phyloP scores from a whole-genome alignment of 768 basidiomycete genomes.

The Psilocybe cyanescens region DNA sequence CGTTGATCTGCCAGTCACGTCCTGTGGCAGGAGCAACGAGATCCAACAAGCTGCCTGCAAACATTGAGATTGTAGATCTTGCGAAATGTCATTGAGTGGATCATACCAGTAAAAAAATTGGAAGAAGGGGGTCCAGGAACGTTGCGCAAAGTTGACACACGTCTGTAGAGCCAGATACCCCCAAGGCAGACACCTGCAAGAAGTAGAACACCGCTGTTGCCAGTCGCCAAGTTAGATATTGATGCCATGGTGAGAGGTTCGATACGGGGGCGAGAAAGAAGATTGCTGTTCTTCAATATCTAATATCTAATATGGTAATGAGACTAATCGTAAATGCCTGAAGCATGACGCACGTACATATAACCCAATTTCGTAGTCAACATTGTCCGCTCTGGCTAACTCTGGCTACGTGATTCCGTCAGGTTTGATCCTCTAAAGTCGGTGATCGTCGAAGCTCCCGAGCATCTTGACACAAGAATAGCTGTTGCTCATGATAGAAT shows the following conservation, averaged over 20 bases:
- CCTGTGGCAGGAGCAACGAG: slow-evolving; percentile 10
- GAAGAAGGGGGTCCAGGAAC: neutral
- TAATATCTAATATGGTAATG: no score
- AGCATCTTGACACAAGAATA: neutral
- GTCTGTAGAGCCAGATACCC: slow-evolving; percentile 3
- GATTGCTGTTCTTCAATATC: neutral
- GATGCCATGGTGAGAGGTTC: neutral
- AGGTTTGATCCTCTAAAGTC: neutral
- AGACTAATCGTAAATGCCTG: no score
- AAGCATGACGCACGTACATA: neutral
- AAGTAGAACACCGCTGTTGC: neutral
- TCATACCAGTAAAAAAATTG: neutral
- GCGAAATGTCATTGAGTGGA: neutral
- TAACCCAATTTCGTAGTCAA: neutral
- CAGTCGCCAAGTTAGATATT: neutral
- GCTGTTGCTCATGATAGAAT: neutral
- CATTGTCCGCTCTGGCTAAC: neutral
- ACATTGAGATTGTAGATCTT: neutral
- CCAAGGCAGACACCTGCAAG: neutral
- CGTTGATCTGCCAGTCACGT: slow-evolving; percentile 9
- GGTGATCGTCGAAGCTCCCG: neutral
- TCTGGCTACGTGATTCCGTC: neutral
- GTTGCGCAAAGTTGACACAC: slow-evolving; percentile 1
- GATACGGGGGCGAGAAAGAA: neutral
- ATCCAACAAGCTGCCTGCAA: slow-evolving; percentile 3